phyloP scores from a whole-genome alignment of 2,329 filamentous ascomycete species.

The Tolypocladium ovalisporum region DNA sequence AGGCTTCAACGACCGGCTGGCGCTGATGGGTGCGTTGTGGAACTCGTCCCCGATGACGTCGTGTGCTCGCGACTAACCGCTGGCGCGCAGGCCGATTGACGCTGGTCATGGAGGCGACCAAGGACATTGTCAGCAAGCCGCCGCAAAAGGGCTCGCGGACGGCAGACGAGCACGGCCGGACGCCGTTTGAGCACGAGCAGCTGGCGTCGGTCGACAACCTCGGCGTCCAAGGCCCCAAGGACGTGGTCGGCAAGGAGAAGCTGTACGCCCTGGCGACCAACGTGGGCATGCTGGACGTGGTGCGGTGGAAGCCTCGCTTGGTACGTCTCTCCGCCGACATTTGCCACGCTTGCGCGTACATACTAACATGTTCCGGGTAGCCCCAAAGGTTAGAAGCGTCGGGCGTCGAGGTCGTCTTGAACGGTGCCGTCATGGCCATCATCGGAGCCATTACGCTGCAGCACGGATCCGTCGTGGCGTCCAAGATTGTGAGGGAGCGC shows the following conservation, averaged over 20 bases:
- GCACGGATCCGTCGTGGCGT: constrained; percentile 69
- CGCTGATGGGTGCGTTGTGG: constrained; percentile 78
- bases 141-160: constrained; percentile 13
- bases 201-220: constrained; percentile 68
- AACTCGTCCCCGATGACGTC: neutral
- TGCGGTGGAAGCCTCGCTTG: constrained; percentile 81
- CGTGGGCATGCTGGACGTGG: constrained; percentile 61
- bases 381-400: constrained; percentile 59
- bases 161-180: constrained; percentile 43
- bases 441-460: constrained; percentile 85
- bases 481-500: constrained; percentile 62
- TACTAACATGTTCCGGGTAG: constrained; percentile 19
- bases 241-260: constrained; percentile 53
- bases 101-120: constrained; percentile 27
- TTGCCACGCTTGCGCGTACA: neutral
- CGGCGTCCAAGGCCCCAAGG: constrained; percentile 44
- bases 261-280: constrained; percentile 57
- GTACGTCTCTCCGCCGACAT: constrained; percentile 40
- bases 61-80: neutral
- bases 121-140: constrained; percentile 23
- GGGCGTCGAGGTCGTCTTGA: constrained; percentile 63
- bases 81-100: constrained; percentile 20
- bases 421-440: constrained; percentile 72
- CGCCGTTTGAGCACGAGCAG: constrained; percentile 59
- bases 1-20: constrained; percentile 88